These are phyloP conservation scores for Pseudogymnoascus sp. DNA, from an alignment of 2,329 filamentous ascomycete species.

Conservation along the genomic window DNA sequence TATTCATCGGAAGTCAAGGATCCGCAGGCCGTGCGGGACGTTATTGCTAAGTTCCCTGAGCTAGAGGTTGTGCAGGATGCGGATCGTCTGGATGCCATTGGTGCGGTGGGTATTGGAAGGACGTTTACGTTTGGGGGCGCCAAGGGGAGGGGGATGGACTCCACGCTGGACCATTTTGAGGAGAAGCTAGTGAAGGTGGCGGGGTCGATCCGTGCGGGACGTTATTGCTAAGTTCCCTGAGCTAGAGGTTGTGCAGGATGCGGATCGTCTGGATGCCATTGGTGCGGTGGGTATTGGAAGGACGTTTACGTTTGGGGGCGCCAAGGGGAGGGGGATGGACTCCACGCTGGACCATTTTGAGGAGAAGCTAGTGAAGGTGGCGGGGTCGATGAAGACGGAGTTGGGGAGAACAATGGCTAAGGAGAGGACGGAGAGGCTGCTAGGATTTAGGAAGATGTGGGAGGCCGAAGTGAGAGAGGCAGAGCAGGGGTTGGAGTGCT, in stretches of 20 bases:
- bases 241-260: slow-evolving; percentile 81
- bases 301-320: slow-evolving; percentile 69
- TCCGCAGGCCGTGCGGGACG: slow-evolving; percentile 48
- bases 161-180: slow-evolving; percentile 66
- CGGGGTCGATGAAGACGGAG: slow-evolving; percentile 57
- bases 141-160: slow-evolving; percentile 50
- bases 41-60: slow-evolving; percentile 64
- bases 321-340: slow-evolving; percentile 51
- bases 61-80: slow-evolving; percentile 85
- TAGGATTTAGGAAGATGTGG: slow-evolving; percentile 52
- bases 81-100: slow-evolving; percentile 85
- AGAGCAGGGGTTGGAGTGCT: slow-evolving; percentile 19
- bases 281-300: slow-evolving; percentile 79
- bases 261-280: slow-evolving; percentile 84
- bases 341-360: slow-evolving; percentile 68
- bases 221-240: slow-evolving; percentile 65
- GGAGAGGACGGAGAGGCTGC: slow-evolving; percentile 46
- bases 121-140: slow-evolving; percentile 71
- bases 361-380: slow-evolving; percentile 62
- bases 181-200: slow-evolving; percentile 64
- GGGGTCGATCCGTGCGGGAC: slow-evolving; percentile 47
- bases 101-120: slow-evolving; percentile 75
- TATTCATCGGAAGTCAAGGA: slow-evolving; percentile 68
- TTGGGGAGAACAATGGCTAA: slow-evolving; percentile 46
- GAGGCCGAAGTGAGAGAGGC: slow-evolving; percentile 38